A percentile compares a stretch with the other conserved stretches of the same genome.
Evolutionary conservation across 495 filamentous ascomycete genomes (phyloP).

Genomic region (Aspergillus haitiensis): DNA sequence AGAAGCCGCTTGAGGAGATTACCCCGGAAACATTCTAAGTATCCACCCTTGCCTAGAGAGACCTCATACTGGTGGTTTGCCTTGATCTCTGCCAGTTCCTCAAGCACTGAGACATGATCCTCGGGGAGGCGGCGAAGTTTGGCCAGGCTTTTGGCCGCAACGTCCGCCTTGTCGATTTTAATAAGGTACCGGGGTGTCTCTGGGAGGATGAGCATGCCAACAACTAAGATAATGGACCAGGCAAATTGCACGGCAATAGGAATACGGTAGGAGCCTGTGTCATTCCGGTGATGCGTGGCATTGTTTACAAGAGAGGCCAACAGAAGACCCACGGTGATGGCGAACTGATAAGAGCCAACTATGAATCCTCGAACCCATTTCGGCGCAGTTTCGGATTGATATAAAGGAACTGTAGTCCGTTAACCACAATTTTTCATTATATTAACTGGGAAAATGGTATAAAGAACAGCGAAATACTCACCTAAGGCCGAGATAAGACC

Average conservation of each 20-base stretch:
- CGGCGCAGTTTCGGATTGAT: slow-evolving; percentile 77
- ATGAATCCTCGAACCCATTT: slow-evolving; percentile 80
- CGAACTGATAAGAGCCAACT: slow-evolving; percentile 77
- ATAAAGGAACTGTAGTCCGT: slow-evolving; percentile 61
- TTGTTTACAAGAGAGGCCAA: slow-evolving; percentile 76
- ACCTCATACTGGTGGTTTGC: slow-evolving; percentile 78
- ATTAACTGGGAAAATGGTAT: not conserved
- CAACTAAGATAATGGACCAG: slow-evolving; percentile 72
- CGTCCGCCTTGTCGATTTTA: slow-evolving; percentile 64
- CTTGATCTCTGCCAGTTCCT: slow-evolving; percentile 72
- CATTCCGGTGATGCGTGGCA: slow-evolving; percentile 60
- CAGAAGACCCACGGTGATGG: slow-evolving; percentile 79
- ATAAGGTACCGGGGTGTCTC: slow-evolving; percentile 81
- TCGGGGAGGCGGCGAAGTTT: slow-evolving; percentile 64
- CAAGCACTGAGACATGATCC: slow-evolving; percentile 59
- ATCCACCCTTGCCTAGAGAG: slow-evolving; percentile 63
- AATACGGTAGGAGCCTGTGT: slow-evolving; percentile 73
- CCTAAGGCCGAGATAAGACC: slow-evolving; percentile 63
- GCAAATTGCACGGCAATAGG: slow-evolving; percentile 78
- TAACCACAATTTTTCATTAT: not conserved
- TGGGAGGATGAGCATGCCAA: slow-evolving; percentile 71
- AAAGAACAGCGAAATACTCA: slow-evolving; percentile 11
- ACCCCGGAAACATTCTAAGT: slow-evolving; percentile 64
- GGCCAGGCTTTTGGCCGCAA: slow-evolving; percentile 62
- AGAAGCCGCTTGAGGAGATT: slow-evolving; percentile 63